Evolutionary conservation across 495 filamentous ascomycete species (phyloP).

Genomic region (Penicillium lagena): DNA sequence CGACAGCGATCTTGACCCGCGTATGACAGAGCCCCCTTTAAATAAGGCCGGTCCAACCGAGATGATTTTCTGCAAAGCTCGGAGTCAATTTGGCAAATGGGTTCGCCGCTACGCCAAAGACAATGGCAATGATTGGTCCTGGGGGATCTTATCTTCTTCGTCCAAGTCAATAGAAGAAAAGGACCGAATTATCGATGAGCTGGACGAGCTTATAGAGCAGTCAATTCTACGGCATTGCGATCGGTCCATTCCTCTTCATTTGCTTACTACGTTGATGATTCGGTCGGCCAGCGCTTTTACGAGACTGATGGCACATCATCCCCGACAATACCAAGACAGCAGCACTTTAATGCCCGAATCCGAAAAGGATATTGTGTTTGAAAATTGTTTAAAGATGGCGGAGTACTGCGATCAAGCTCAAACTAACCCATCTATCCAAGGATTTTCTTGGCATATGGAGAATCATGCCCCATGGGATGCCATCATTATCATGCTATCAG

Average conservation of each 20-base stretch:
- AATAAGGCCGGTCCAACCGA: slow-evolving; percentile 55
- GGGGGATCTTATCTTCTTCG: slow-evolving; percentile 21
- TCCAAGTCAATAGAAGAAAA: slow-evolving; percentile 40
- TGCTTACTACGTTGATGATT: slow-evolving; percentile 42
- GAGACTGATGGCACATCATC: slow-evolving; percentile 33
- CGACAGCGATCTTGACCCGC: slow-evolving; percentile 52
- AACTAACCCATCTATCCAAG: slow-evolving; percentile 14
- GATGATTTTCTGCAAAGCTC: slow-evolving; percentile 61
- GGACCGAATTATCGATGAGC: slow-evolving; percentile 32
- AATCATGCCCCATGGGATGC: slow-evolving; percentile 37
- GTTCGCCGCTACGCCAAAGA: slow-evolving; percentile 24
- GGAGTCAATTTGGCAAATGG: slow-evolving; percentile 36
- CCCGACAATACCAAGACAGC: slow-evolving; percentile 29
- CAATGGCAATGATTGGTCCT: slow-evolving; percentile 18
- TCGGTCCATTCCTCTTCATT: slow-evolving; percentile 53
- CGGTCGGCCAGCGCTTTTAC: slow-evolving; percentile 26
- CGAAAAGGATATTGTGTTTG: slow-evolving; percentile 34
- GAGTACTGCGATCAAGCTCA: slow-evolving; percentile 27
- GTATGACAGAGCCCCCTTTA: slow-evolving; percentile 46
- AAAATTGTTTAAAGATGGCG: slow-evolving; percentile 28
- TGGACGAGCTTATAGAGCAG: slow-evolving; percentile 26
- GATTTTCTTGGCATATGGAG: slow-evolving; percentile 29
- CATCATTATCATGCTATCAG: slow-evolving; percentile 35
- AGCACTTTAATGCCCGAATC: slow-evolving; percentile 16
- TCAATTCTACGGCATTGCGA: slow-evolving; percentile 54